These are phyloP conservation scores for Alloascoidea africana DNA, from an alignment of 805 yeast species.

Conservation along the genomic window DNA sequence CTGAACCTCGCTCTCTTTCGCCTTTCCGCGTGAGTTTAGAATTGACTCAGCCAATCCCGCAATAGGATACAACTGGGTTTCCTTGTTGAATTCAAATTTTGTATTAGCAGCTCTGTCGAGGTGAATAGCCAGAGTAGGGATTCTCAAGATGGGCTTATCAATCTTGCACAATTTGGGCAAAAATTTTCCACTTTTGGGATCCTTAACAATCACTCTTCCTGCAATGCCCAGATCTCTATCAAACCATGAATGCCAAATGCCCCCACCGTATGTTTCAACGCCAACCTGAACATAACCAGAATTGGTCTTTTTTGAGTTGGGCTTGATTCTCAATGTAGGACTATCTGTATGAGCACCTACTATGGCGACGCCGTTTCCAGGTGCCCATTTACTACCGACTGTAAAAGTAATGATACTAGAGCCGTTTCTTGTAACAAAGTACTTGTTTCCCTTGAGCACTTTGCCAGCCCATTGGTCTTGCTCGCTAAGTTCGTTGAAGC, in stretches of 20 bases:
- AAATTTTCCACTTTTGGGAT: constrained; percentile 26
- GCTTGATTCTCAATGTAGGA: constrained; percentile 81
- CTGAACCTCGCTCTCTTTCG: constrained; percentile 7
- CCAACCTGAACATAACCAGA: constrained; percentile 75
- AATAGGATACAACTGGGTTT: constrained; percentile 74
- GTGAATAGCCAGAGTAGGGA: constrained; percentile 92
- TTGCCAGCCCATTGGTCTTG: constrained; percentile 50
- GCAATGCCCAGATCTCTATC: constrained; percentile 88
- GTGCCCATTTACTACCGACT: constrained; percentile 55
- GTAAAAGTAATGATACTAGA: constrained; percentile 82
- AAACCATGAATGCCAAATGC: constrained; percentile 95
- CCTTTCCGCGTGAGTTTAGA: constrained; percentile 17
- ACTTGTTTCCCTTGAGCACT: constrained; percentile 43
- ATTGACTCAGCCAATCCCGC: constrained; percentile 41
- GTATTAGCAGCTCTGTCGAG: constrained; percentile 60
- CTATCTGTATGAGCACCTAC: constrained; percentile 97
- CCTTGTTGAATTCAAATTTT: constrained; percentile 82
- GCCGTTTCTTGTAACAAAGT: constrained; percentile 79
- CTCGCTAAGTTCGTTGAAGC: constrained; percentile 64
- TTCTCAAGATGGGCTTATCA: constrained; percentile 71
- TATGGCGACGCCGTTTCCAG: constrained; percentile 75
- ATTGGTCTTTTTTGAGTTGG: constrained; percentile 58
- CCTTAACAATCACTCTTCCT: constrained; percentile 70
- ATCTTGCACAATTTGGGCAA: constrained; percentile 64
- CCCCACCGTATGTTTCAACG: constrained; percentile 92